Evolutionary conservation across 495 filamentous ascomycete species (phyloP), one percentile per base, ranked within the genome.

Genomic region (Daldinia concentrica): DNA sequence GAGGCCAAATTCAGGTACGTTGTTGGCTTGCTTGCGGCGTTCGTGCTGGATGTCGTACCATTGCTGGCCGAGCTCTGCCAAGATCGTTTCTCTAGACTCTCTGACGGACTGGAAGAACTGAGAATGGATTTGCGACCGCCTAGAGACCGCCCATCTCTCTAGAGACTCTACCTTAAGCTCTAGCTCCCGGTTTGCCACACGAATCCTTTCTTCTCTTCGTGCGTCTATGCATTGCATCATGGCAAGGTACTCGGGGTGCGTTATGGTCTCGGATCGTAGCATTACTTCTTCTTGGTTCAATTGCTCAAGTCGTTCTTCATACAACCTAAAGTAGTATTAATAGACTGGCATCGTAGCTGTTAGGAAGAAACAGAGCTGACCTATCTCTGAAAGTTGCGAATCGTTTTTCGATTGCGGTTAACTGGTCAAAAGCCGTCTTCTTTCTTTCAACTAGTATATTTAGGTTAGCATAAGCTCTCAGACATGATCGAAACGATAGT

Each of bases 21-120:
- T 86, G 69, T 90, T 90, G 74, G 95, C 92, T 58, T 89, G 88
- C 72, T 91, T 91, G 80, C 95, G 88, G 55, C 95, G 88, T 77
- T 97, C 94, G 78, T 94, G 90, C 75, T 97, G 93, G 66, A 97
- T 93, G 64, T 93, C 89, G 79, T 97, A 96, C 82, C 92, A 95
- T 66, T 93, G 88, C 77, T 93, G 89, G 77, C 93, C 94, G 64
- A 94, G 86, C 65, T 88, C 83, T 68, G 93, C 90, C 5, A 97
- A 84, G n/a, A 91, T 86, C 55, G 82, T 83, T 72, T 98, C 95
- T 29, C 96, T 88, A 68, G 91, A 85, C 73, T 94, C 91, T 64
- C 96, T 89, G 26, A 93, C 85, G 8, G 86, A 85, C 77, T 98
- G 95, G 79, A 92, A 91, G 80, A 89, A 98, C 66, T 97, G 94